Conservation (phyloP, 805 yeast genomes). For the Metschnikowia kofuensis region DNA sequence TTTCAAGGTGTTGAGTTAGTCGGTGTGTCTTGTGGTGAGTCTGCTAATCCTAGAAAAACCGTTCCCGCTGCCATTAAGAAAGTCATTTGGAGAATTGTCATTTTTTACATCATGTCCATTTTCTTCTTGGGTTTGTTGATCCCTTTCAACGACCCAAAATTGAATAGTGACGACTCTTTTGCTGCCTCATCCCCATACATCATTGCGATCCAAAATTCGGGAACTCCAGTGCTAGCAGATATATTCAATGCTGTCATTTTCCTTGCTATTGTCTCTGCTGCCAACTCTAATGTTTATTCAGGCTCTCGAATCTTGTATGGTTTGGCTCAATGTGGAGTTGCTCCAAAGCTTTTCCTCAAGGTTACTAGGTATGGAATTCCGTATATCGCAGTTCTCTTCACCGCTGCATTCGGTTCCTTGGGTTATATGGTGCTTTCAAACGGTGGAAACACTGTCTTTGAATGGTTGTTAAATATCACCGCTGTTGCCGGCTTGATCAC, state of each 20-base stretch:
- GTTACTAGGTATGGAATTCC: constrained; percentile 64
- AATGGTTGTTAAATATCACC: constrained; percentile 73
- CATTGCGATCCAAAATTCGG: constrained; percentile 66
- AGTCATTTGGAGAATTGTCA: constrained; percentile 60
- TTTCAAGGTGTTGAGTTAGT: constrained; percentile 77
- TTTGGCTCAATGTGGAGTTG: constrained; percentile 57
- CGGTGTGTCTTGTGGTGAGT: constrained; percentile 75
- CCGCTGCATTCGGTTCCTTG: constrained; percentile 60
- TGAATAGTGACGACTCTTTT: constrained; percentile 25
- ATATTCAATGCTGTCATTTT: constrained; percentile 72
- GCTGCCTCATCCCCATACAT: constrained; percentile 66
- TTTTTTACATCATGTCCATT: constrained; percentile 63
- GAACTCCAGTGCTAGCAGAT: constrained; percentile 60
- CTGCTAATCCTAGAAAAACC: constrained; percentile 63
- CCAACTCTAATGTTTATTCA: constrained; percentile 70
- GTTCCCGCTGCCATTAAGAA: constrained; percentile 72
- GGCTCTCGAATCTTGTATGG: constrained; percentile 68
- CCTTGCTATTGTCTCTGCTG: constrained; percentile 71
- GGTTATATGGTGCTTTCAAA: constrained; percentile 57
- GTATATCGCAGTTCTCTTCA: constrained; percentile 50
- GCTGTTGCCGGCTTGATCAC: constrained; percentile 74
- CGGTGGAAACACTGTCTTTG: constrained; percentile 57
- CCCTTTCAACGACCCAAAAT: constrained; percentile 61
- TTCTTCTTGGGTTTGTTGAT: constrained; percentile 70
- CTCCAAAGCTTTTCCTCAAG: constrained; percentile 49